A percentile compares a stretch with the other conserved stretches of the same genome.
phyloP scores from a whole-genome alignment of 352 stramenopile species.

The Pythium oligandrum region DNA sequence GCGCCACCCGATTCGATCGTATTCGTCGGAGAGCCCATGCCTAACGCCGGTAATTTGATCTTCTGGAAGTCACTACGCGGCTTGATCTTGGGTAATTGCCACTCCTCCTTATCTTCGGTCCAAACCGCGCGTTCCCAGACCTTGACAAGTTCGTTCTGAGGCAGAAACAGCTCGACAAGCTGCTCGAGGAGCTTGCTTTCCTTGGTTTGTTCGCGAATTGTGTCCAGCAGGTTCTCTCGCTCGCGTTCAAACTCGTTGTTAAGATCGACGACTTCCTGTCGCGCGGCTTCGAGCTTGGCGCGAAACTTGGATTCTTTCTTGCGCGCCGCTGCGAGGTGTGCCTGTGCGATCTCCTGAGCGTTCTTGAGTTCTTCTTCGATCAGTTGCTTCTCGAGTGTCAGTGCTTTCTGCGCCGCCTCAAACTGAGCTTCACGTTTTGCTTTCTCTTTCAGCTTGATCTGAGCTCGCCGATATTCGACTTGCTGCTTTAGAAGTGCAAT shows the following conservation, averaged over 20 bases:
- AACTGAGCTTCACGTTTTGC: slow-evolving; percentile 63
- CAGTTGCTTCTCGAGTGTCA: slow-evolving; percentile 69
- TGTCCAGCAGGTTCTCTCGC: slow-evolving; percentile 80
- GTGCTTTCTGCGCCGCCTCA: slow-evolving; percentile 43
- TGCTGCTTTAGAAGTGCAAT: slow-evolving; percentile 74
- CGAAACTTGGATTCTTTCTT: slow-evolving; percentile 70
- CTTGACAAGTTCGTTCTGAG: slow-evolving; percentile 81
- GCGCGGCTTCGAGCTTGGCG: slow-evolving; percentile 64
- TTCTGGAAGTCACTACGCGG: slow-evolving; percentile 77
- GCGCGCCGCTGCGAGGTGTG: slow-evolving; percentile 39
- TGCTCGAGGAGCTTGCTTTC: slow-evolving; percentile 86
- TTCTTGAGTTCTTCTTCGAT: slow-evolving; percentile 72
- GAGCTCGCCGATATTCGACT: slow-evolving; percentile 69
- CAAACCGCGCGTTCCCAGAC: slow-evolving; percentile 86
- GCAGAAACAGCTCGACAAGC: slow-evolving; percentile 80
- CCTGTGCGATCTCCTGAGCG: slow-evolving; percentile 60
- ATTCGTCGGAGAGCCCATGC: slow-evolving; percentile 7
- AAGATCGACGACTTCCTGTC: slow-evolving; percentile 82
- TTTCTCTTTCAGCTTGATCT: slow-evolving; percentile 79
- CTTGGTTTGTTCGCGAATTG: slow-evolving; percentile 86
- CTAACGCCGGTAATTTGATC: slow-evolving; percentile 61
- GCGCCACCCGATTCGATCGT: slow-evolving; percentile 44
- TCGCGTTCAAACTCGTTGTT: slow-evolving; percentile 84
- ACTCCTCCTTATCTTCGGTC: slow-evolving; percentile 77
- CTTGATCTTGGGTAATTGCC: slow-evolving; percentile 70